phyloP scores from a whole-genome alignment of 2,329 filamentous ascomycete genomes.

The Tolypocladium ophioglossoides region DNA sequence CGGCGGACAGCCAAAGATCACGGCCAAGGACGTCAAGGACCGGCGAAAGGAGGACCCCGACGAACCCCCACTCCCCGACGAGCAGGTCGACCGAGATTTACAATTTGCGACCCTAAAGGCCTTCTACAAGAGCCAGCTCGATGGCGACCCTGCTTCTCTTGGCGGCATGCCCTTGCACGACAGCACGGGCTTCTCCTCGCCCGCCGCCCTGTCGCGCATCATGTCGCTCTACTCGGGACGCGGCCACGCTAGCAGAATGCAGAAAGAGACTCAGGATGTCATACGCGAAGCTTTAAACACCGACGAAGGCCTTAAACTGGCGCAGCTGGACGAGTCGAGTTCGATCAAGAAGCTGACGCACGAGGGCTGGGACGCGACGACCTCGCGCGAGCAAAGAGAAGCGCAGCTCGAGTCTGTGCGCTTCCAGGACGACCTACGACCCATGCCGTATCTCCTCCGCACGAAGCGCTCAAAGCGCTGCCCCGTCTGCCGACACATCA shows the following conservation, averaged over 20 bases:
- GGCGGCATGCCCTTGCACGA: slow-evolving; percentile 31
- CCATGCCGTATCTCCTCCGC: slow-evolving; percentile 70
- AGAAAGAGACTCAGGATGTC: slow-evolving; percentile 54
- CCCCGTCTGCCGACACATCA: slow-evolving; percentile 84
- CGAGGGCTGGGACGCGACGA: slow-evolving; percentile 54
- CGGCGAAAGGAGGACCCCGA: slow-evolving; percentile 36
- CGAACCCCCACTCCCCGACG: slow-evolving; percentile 26
- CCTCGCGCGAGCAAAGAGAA: slow-evolving; percentile 36
- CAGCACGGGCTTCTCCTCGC: slow-evolving; percentile 54
- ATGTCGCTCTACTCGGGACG: slow-evolving; percentile 79
- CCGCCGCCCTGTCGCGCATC: slow-evolving; percentile 73
- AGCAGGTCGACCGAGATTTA: slow-evolving; percentile 50
- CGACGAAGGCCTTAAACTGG: slow-evolving; percentile 60
- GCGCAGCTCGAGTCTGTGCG: slow-evolving; percentile 43
- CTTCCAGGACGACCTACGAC: slow-evolving; percentile 67
- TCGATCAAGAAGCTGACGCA: slow-evolving; percentile 49
- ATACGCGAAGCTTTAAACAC: slow-evolving; percentile 71
- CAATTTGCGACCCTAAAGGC: slow-evolving; percentile 64
- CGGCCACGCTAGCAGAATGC: slow-evolving; percentile 50
- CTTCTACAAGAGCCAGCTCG: slow-evolving; percentile 75
- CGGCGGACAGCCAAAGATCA: slow-evolving; percentile 41
- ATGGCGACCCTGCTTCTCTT: slow-evolving; percentile 45
- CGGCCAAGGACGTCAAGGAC: slow-evolving; percentile 39
- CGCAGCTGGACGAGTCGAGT: slow-evolving; percentile 49
- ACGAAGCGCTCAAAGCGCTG: slow-evolving; percentile 94